Evolutionary conservation across 441 rosid species (phyloP), one percentile per base, ranked within the genome.

Genomic region (Arabidopsis lyrata): DNA sequence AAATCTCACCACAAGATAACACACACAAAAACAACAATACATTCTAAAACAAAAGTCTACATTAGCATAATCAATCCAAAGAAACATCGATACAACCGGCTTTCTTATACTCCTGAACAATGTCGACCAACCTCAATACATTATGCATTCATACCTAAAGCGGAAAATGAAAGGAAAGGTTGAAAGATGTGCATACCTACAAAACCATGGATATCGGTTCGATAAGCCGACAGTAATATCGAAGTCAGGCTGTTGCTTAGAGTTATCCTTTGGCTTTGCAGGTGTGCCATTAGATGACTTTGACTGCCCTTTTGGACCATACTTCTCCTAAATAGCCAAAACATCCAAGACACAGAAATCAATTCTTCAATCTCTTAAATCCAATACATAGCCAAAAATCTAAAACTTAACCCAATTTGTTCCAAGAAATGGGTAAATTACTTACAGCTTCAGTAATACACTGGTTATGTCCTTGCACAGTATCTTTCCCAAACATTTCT

Each of bases 201-300:
- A 95, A 88, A 87, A 87, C 99, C 99, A 92, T 2, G 99, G 99
- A 58, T 96, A 94, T 1, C 94, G 88, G 18, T 84, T 81, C 2
- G 97, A 86, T 58, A 95, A 75, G 8, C 99, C 99, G 12, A 90
- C 93, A 50, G 76, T 81, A 34, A 87, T 80, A 81, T 95, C 96
- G 59, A 88, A 67, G 59, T 89, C 96, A 11, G 87, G 90, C 20
- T 84, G 80, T 59, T 86, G 86, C 84, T 87, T 90, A 0, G 82
- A 32, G 15, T 76, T 82, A 59, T 89, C 88, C 70, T 71, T 83
- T 20, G 87, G 71, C 79, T 92, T 92, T 16, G 86, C 86, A 77
- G 86, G 85, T 13, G 85, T 81, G 34, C 88, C 88, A 78, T 83
- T 92, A 5, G 79, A 70, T 31, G 75, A 34, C 72, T 82, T 87